Evolutionary conservation across 345 rosid genomes (phyloP).

Genomic region (Hibiscus tridactylites): DNA sequence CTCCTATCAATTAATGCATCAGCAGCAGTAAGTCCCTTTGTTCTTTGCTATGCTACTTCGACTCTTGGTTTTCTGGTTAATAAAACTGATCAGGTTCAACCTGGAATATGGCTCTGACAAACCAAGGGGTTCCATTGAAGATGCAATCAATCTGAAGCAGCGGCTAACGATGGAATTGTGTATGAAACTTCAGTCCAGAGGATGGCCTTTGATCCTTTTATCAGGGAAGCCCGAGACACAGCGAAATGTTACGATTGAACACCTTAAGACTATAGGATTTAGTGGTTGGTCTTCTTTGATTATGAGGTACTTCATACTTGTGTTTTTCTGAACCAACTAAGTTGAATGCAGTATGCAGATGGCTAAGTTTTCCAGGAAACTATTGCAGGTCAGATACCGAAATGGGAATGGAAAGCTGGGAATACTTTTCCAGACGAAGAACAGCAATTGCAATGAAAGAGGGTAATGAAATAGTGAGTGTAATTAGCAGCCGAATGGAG

Average conservation of each 20-base stretch:
- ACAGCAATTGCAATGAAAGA: slow-evolving; percentile 18
- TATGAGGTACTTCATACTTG: slow-evolving; percentile 74
- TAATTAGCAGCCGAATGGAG: slow-evolving; percentile 63
- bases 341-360: background rate
- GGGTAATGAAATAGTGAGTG: slow-evolving; percentile 36
- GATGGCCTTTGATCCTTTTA: slow-evolving; percentile 53
- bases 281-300: slow-evolving; percentile 53
- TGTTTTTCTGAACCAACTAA: background rate
- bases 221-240: slow-evolving; percentile 43
- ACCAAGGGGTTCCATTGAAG: slow-evolving; percentile 27
- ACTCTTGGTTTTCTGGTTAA: background rate
- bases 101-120: slow-evolving; percentile 7
- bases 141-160: slow-evolving; percentile 34
- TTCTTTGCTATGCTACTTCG: background rate
- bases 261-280: slow-evolving; percentile 49
- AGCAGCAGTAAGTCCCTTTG: slow-evolving; percentile 39
- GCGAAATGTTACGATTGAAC: slow-evolving; percentile 27
- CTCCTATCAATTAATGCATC: slow-evolving; percentile 4
- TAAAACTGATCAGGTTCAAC: slow-evolving; percentile 20
- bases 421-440: slow-evolving; percentile 31
- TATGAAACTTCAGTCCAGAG: slow-evolving; percentile 38
- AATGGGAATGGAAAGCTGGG: slow-evolving; percentile 26
- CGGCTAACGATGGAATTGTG: slow-evolving; percentile 32
- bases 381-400: slow-evolving; percentile 44
- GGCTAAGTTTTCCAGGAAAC: background rate